Base-by-base conservation (phyloP, 768 basidiomycete genomes). In the Hypholoma sublateritium region DNA sequence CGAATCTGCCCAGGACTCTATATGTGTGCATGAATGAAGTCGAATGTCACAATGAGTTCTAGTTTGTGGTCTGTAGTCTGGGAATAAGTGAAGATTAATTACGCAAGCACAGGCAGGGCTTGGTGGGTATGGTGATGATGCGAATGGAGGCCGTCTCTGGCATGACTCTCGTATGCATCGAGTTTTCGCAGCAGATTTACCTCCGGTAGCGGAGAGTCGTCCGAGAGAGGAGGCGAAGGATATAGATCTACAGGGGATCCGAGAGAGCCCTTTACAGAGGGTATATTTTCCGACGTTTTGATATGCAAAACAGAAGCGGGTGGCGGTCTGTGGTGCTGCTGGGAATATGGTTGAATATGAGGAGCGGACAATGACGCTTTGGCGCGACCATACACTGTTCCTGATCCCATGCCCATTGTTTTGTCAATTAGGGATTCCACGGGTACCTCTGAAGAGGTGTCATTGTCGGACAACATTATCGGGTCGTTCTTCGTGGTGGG, bases 401-500 rank as follows among this genome's bases (percentile, higher is more conserved):
- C 69, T 22, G 75, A 73, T 19, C 70, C 75, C 46, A 69, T 72
- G n/a, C 73, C 75, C 13, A 71, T 72, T 5, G 74, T 64, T 59
- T 72, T 71, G 5, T 71, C 70, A 19, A 52, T 63, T 17, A 65
- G 57, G 22, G 68, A 62, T 24, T 65, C 62, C 8, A 55, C 45
- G 45, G 51, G 43, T 13, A 61, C 22, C 52, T 66, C 62, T 19
- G 74, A 70, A 25, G 74, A 76, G 5, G 72, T 72, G 22, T 77
- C 73, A 11, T 71, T 70, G 22, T 76, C 80, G 9, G 66, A 69
- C 71, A 84, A 71, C 51, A 88, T 67, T 36, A 74, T 71, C 16
- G 79, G 74, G 51, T 93, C 91, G 56, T 70, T 76, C 63, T 83
- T 83, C 17, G 87, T 88, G 21, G 76, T 82, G 0, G 92, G 92